phyloP scores from a whole-genome alignment of 192 early-diverging fungal species.

The Coemansia sp. region DNA sequence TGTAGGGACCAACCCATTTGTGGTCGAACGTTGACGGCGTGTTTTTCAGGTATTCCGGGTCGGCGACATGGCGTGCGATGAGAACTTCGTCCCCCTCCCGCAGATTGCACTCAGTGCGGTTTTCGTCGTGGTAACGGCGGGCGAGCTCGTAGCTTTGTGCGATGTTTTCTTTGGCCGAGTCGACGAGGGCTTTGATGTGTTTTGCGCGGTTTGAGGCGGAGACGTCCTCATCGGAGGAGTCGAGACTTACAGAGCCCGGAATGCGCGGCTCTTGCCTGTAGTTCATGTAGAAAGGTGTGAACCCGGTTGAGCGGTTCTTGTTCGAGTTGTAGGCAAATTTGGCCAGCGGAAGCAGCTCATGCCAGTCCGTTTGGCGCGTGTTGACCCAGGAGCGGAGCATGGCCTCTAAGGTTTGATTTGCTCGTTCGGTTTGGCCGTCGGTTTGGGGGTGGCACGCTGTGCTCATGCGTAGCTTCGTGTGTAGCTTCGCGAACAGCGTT shows the following conservation, averaged over 20 bases:
- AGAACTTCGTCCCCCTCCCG: constrained; percentile 1
- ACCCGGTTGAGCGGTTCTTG: constrained; percentile 5
- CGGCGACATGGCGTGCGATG: not conserved
- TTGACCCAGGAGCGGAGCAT: constrained; percentile 34
- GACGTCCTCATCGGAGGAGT: not conserved
- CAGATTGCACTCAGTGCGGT: not conserved
- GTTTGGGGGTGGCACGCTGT: constrained; percentile 3
- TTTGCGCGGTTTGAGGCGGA: not conserved
- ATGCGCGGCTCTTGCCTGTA: constrained; percentile 6
- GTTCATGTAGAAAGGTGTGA: constrained; percentile 10
- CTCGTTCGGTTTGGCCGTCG: not conserved
- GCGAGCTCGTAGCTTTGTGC: not conserved
- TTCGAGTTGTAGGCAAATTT: constrained; percentile 54
- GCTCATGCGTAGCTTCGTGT: not conserved
- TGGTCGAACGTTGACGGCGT: not conserved
- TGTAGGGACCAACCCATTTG: constrained; percentile 4
- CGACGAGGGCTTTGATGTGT: not conserved
- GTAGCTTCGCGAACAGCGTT: not conserved
- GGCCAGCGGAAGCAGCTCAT: constrained; percentile 25
- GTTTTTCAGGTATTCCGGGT: constrained; percentile 1
- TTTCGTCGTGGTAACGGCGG: not conserved
- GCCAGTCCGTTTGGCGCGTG: constrained; percentile 50
- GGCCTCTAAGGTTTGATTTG: constrained; percentile 1
- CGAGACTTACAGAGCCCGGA: not conserved
- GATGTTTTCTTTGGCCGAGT: not conserved